Evolutionary conservation across 352 stramenopile genomes (phyloP), one percentile per base, ranked within the genome.

Genomic region (Bremia lactucae): DNA sequence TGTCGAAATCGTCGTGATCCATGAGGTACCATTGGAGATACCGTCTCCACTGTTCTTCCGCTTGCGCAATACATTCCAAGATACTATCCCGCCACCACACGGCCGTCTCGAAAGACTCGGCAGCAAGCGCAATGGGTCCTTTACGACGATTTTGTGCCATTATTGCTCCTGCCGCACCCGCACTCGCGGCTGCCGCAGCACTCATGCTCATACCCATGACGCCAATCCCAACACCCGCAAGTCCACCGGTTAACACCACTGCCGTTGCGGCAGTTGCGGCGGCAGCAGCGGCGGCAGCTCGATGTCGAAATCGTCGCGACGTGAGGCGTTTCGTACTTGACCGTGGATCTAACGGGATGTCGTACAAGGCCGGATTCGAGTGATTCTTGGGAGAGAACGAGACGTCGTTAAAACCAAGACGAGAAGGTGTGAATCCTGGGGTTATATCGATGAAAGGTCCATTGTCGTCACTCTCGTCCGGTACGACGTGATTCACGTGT

Each of bases 1-100:
- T n/a, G 13, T 76, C 66, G 18, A 72, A 43, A 7, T 75, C 65
- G 11, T 89, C 77, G 13, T 84, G 73, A 37, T 86, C 75, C 67
- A 91, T 83, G n/a, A n/a, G n/a, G 48, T 91, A 91, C 79, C 79
- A 91, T 22, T 83, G 78, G 13, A 91, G 42, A 33, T 91, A 91
- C 22, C 74, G 76, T 23, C 84, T 85, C 79, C 79, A 91, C 50
- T 88, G 75, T 46, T 86, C 72, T 55, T 91, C 79, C 0, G 79
- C 75, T 45, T 91, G 79, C 0, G 74, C 72, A 46, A 91, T 83
- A 31, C 79, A 91, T 43, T 91, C 79, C 0, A 87, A 34, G 37
- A 91, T 86, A 42, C 79, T 88, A 31, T 86, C 87, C 19, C 79
- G 72, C 79, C 79, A 91, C 79, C 79, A 91, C 7, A 78, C 68